These are phyloP conservation scores for Cicer cuneatum DNA, from an alignment of 306 rosid species.

Conservation along the genomic window DNA sequence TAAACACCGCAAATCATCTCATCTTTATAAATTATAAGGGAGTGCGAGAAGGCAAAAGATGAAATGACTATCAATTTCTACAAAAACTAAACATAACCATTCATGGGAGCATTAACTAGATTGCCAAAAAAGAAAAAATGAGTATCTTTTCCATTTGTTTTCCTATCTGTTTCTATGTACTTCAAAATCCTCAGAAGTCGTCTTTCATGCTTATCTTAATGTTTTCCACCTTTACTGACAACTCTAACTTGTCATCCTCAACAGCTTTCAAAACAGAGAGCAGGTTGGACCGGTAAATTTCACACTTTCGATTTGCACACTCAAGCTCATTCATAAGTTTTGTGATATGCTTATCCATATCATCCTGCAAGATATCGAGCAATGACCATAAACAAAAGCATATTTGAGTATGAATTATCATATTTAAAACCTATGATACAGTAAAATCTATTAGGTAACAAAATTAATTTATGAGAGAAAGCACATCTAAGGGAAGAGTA, in stretches of 20 bases:
- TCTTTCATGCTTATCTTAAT: conserved; percentile 95
- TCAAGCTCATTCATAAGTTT: conserved; percentile 74
- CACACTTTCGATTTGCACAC: conserved; percentile 83
- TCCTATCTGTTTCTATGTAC: conserved; percentile 46
- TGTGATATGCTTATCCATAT: conserved; percentile 77
- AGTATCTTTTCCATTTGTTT: conserved; percentile 22
- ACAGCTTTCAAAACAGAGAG: conserved; percentile 94
- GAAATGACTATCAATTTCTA: conserved; percentile 18
- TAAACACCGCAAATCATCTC: too few relatives aligned
- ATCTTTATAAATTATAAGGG: not conserved
- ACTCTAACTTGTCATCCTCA: conserved; percentile 91
- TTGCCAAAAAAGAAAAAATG: conserved; percentile 30
- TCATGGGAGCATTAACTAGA: conserved; percentile 38
- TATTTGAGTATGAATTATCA: conserved; percentile 14
- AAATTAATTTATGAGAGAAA: conserved; percentile 2
- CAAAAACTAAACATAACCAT: conserved; percentile 11
- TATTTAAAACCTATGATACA: conserved; percentile 22
- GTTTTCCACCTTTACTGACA: conserved; percentile 93
- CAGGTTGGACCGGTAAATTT: conserved; percentile 90
- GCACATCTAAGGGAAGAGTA: not conserved
- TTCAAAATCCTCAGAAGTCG: conserved; percentile 56
- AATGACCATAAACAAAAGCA: conserved; percentile 39
- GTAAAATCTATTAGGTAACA: conserved; percentile 18
- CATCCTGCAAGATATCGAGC: conserved; percentile 68
- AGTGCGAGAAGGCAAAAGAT: not conserved